Percentiles rank a stretch among this genome's conserved stretches.
These are phyloP conservation scores for Dactylellina parvicollis DNA, from an alignment of 2,329 filamentous ascomycete genomes.

Conservation along the genomic window DNA sequence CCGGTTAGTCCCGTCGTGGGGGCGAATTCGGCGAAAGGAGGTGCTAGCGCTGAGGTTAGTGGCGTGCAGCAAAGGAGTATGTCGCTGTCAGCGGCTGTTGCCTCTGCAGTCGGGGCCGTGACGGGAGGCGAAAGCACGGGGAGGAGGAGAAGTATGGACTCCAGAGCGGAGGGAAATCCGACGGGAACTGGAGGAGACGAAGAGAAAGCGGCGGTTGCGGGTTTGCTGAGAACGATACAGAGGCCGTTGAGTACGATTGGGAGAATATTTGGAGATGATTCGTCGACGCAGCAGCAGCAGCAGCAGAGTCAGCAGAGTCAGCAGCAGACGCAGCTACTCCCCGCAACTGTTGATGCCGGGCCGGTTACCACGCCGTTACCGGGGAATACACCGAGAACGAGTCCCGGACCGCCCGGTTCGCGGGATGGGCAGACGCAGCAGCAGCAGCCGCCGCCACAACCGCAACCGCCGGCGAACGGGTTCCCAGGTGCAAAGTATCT, in stretches of 20 bases:
- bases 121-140: constrained; percentile 65
- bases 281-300: constrained; percentile 22
- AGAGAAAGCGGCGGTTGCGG: constrained; percentile 82
- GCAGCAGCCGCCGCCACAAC: no score
- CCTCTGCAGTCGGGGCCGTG: constrained; percentile 60
- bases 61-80: constrained; percentile 59
- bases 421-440: constrained; percentile 56
- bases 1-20: constrained; percentile 46
- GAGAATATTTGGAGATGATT: constrained; percentile 86
- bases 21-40: constrained; percentile 17
- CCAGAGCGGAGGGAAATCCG: constrained; percentile 66
- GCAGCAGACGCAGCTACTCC: constrained; percentile 55
- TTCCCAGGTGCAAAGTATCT: constrained; percentile 62
- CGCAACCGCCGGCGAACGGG: constrained; percentile 57
- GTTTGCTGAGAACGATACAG: constrained; percentile 88
- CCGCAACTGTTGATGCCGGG: constrained; percentile 56
- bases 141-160: constrained; percentile 55
- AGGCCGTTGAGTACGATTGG: constrained; percentile 90
- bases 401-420: constrained; percentile 60
- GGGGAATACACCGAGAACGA: constrained; percentile 66
- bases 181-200: constrained; percentile 64
- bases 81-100: constrained; percentile 61
- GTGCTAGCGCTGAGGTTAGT: constrained; percentile 61
- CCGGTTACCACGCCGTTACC: constrained; percentile 64
- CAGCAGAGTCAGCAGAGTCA: constrained; percentile 56